These are phyloP conservation scores for Acacia confusa DNA, from an alignment of 306 rosid genomes.

Conservation along the genomic window DNA sequence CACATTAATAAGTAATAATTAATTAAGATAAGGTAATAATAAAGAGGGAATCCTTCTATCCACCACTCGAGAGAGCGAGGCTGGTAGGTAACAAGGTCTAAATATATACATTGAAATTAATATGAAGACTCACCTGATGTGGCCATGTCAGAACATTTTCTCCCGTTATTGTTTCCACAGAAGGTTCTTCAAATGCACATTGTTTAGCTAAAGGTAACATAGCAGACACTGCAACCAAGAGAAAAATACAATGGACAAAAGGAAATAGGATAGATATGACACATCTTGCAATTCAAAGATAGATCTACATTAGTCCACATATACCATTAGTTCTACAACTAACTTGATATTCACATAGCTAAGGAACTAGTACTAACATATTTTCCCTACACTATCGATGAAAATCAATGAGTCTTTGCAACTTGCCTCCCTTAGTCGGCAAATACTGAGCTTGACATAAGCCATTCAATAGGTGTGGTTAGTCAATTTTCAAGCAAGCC, in stretches of 20 bases:
- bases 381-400: background rate
- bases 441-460: background rate
- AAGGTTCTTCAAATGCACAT: conserved; percentile 98
- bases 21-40: too few species aligned
- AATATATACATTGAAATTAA: background rate
- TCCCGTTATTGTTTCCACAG: conserved; percentile 86
- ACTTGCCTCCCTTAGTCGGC: background rate
- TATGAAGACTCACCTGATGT: conserved; percentile 65
- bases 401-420: background rate
- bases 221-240: conserved; percentile 83
- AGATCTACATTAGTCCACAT: background rate
- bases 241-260: conserved; percentile 5
- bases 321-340: conserved; percentile 1
- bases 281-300: background rate
- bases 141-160: conserved; percentile 99
- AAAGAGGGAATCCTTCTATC: too few species aligned
- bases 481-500: background rate
- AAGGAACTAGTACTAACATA: background rate
- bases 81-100: too few species aligned
- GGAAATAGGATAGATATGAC: background rate
- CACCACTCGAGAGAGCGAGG: too few species aligned
- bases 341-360: background rate
- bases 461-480: background rate
- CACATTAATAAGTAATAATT: too few species aligned
- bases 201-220: conserved; percentile 95